A percentile compares a stretch with the other conserved stretches of the same genome.
Conservation (phyloP, 257 asterid species). For the Plantago ovata region DNA sequence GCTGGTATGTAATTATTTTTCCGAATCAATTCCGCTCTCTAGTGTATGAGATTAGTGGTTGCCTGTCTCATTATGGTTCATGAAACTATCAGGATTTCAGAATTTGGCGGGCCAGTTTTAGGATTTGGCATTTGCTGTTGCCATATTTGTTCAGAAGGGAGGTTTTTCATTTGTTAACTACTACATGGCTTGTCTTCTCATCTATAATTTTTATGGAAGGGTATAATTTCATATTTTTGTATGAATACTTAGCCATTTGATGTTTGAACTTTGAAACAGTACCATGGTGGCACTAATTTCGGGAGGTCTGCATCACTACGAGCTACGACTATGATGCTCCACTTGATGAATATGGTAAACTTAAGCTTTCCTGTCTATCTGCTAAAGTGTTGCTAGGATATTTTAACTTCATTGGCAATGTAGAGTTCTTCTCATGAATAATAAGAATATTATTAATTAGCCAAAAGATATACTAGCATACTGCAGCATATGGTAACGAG, state of each 20-base stretch:
- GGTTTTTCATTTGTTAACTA: conserved; percentile 87
- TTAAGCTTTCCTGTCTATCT: no score
- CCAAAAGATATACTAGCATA: no score
- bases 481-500: no score
- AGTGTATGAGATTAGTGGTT: background rate
- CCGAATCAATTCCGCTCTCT: background rate
- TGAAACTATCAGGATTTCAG: conserved; percentile 58
- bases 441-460: no score
- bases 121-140: conserved; percentile 91
- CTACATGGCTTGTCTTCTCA: conserved; percentile 73
- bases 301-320: conserved; percentile 88
- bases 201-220: background rate
- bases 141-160: conserved; percentile 83
- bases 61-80: background rate
- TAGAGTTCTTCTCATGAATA: no score
- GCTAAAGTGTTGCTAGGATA: no score
- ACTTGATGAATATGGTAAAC: conserved; percentile 74
- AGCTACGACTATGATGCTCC: conserved; percentile 98
- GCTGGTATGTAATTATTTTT: conserved; percentile 54
- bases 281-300: conserved; percentile 92
- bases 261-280: conserved; percentile 40
- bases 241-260: conserved; percentile 2
- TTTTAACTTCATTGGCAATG: no score
- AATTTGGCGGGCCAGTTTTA: conserved; percentile 72
- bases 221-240: background rate